Evolutionary conservation across 1,284 basidiomycete species (phyloP).

Genomic region (Blastosporella zonata): DNA sequence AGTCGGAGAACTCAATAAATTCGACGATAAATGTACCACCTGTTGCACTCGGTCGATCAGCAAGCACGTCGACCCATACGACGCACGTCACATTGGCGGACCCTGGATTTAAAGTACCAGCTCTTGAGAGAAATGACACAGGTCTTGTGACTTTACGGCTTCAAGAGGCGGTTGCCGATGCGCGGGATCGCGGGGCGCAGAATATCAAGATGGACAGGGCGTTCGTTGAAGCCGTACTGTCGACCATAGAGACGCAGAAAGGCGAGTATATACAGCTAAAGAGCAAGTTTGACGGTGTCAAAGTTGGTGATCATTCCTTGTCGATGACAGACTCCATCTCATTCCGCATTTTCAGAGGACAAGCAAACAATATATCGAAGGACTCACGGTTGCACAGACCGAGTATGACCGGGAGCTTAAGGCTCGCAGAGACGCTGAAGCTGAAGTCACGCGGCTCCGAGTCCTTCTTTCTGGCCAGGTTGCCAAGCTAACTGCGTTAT

Average conservation of each 20-base stretch:
- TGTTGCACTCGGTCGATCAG: slow-evolving; percentile 4
- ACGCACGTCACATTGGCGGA: slow-evolving; percentile 37
- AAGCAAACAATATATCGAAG: slow-evolving; percentile 90
- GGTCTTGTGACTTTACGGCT: slow-evolving; percentile 52
- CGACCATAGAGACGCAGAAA: slow-evolving; percentile 66
- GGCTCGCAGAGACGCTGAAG: slow-evolving; percentile 85
- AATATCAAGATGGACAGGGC: slow-evolving; percentile 72
- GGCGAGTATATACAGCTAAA: slow-evolving; percentile 68
- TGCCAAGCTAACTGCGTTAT: slow-evolving; percentile 78
- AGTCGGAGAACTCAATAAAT: neutral
- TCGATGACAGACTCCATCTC: slow-evolving; percentile 1
- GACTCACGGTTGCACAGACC: slow-evolving; percentile 86
- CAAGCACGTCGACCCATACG: slow-evolving; percentile 31
- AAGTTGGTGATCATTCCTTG: slow-evolving; percentile 51
- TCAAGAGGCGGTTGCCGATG: slow-evolving; percentile 61
- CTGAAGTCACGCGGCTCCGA: slow-evolving; percentile 83
- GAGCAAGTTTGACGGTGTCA: slow-evolving; percentile 79
- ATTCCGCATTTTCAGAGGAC: slow-evolving; percentile 51
- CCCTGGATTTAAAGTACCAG: slow-evolving; percentile 33
- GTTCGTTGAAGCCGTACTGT: slow-evolving; percentile 73
- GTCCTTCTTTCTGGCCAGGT: slow-evolving; percentile 89
- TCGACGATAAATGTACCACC: neutral
- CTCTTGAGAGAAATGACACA: slow-evolving; percentile 35
- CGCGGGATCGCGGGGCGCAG: slow-evolving; percentile 59
- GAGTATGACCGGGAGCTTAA: slow-evolving; percentile 92